Conservation (phyloP, 2,329 filamentous ascomycete species). For the Orbilia quercus region DNA sequence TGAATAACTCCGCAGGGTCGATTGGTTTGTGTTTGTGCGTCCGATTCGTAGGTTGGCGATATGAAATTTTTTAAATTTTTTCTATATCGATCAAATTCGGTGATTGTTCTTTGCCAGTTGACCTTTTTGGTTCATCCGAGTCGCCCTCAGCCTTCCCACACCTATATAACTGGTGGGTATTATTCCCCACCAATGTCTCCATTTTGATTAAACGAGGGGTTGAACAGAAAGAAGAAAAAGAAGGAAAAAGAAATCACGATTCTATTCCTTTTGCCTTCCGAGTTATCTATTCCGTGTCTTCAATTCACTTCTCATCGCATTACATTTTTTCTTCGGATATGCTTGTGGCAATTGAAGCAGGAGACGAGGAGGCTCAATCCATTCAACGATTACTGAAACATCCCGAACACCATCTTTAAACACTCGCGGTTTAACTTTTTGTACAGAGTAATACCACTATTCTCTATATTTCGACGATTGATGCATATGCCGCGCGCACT, state of each 20-base stretch:
- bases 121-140: too few relatives aligned
- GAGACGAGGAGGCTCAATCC: conserved; percentile 50
- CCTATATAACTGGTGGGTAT: conserved; percentile 4
- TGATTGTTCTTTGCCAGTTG: too few relatives aligned
- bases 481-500: too few relatives aligned
- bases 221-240: conserved; percentile 34
- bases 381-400: conserved; percentile 47
- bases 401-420: conserved; percentile 38
- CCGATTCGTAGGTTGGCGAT: too few relatives aligned
- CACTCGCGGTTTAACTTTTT: conserved; percentile 6
- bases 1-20: too few relatives aligned
- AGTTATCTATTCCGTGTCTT: conserved; percentile 7
- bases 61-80: too few relatives aligned
- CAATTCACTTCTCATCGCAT: not conserved
- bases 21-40: too few relatives aligned
- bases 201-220: conserved; percentile 49
- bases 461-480: too few relatives aligned
- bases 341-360: conserved; percentile 23
- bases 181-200: conserved; percentile 24
- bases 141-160: conserved; percentile 11
- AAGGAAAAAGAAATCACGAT: too few relatives aligned
- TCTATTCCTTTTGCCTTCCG: conserved; percentile 11
- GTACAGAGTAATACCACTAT: too few relatives aligned
- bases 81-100: too few relatives aligned
- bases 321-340: conserved; percentile 6